These are phyloP conservation scores for Cryptosporidium muris DNA, from an alignment of 169 alveolate genomes.

Conservation along the genomic window DNA sequence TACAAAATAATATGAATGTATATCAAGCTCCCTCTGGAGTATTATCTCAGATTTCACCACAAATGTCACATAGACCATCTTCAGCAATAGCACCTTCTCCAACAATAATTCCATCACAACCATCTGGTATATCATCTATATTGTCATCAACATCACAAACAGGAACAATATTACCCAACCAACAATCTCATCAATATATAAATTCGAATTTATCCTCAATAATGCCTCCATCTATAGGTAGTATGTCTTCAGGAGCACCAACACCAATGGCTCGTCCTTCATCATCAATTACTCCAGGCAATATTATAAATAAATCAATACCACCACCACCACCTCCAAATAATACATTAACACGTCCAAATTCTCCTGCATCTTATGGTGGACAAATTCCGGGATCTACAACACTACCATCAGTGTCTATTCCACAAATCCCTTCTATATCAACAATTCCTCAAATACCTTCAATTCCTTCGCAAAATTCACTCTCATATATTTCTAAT, in stretches of 20 bases:
- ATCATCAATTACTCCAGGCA: slow-evolving; percentile 23
- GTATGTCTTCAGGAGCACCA: background rate
- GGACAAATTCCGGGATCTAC: background rate
- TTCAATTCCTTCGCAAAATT: background rate
- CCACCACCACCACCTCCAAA: slow-evolving; percentile 32
- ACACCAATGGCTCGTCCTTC: slow-evolving; percentile 12
- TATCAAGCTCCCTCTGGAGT: background rate
- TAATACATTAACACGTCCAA: slow-evolving; percentile 32
- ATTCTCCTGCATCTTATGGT: slow-evolving; percentile 17
- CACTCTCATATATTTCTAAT: background rate
- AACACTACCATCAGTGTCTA: background rate
- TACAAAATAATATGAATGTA: slow-evolving; percentile 2
- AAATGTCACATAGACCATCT: slow-evolving; percentile 1
- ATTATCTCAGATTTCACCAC: slow-evolving; percentile 13
- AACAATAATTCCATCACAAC: background rate
- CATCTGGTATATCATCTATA: slow-evolving; percentile 4
- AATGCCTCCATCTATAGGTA: slow-evolving; percentile 14
- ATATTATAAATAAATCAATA: background rate
- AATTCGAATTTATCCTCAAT: background rate
- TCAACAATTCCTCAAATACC: background rate
- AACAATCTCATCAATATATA: background rate
- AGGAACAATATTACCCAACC: background rate
- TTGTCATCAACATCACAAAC: slow-evolving; percentile 6
- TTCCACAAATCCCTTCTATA: slow-evolving; percentile 1
- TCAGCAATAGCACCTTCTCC: background rate